phyloP scores from a whole-genome alignment of 176 grass and related monocot species.

The Microstegium vimineum region DNA sequence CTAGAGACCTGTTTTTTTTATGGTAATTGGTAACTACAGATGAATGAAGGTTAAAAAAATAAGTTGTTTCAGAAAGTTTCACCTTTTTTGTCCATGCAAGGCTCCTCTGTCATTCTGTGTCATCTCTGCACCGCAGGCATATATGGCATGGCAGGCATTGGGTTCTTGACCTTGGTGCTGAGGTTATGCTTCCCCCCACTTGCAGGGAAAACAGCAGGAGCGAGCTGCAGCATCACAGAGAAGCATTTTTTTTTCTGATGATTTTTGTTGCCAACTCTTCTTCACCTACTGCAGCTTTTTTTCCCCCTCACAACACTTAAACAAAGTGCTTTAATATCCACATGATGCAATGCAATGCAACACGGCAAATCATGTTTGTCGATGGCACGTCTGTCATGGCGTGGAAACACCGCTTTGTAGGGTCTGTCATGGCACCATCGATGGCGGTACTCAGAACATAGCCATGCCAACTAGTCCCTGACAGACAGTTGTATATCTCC shows the following conservation, averaged over 20 bases:
- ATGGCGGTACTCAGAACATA: not conserved
- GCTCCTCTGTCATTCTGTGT: not conserved
- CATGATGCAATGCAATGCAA: constrained; percentile 10
- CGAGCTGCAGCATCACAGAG: too few species aligned
- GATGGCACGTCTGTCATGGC: constrained; percentile 21
- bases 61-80: not conserved
- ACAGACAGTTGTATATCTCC: not conserved
- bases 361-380: constrained; percentile 21
- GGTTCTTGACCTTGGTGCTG: constrained; percentile 30
- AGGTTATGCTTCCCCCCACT: constrained; percentile 2
- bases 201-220: constrained; percentile 6
- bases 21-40: not conserved
- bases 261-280: too few species aligned
- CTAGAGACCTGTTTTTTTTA: not conserved
- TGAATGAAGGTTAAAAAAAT: not conserved
- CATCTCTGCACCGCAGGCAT: constrained; percentile 1
- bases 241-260: too few species aligned
- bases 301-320: not conserved
- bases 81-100: not conserved
- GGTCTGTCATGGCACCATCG: not conserved
- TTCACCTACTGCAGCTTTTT: too few species aligned
- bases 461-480: not conserved
- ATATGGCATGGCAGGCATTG: not conserved
- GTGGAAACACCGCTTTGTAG: not conserved
- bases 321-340: too few species aligned